Percentiles rank a stretch among this genome's conserved stretches.
Evolutionary conservation across 2,329 filamentous ascomycete genomes (phyloP).

Genomic region (Penicillium concentricum): DNA sequence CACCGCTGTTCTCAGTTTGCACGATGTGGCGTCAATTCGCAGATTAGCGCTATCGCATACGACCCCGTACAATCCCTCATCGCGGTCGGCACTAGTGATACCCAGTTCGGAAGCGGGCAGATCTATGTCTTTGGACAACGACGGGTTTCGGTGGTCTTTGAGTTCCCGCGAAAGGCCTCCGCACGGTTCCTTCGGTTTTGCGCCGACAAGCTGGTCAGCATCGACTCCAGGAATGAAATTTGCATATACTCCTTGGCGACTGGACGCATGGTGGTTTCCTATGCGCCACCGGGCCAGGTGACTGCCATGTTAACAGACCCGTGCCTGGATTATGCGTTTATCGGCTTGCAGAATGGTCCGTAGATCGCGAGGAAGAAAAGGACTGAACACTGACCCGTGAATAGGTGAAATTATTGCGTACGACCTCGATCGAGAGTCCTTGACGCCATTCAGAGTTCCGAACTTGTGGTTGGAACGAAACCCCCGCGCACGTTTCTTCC

Average conservation of each 20-base stretch:
- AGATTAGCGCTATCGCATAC: conserved; percentile 77
- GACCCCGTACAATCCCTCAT: conserved; percentile 92
- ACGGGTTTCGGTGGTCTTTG: conserved; percentile 73
- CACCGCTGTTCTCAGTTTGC: conserved; percentile 50
- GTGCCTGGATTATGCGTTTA: conserved; percentile 87
- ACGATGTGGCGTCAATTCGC: conserved; percentile 78
- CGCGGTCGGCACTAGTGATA: conserved; percentile 86
- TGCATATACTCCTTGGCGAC: conserved; percentile 77
- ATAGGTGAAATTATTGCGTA: conserved; percentile 82
- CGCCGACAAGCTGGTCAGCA: conserved; percentile 76
- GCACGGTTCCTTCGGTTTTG: conserved; percentile 80
- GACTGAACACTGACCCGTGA: neutral
- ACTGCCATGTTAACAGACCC: conserved; percentile 77
- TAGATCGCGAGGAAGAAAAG: conserved; percentile 1
- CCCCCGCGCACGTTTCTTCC: conserved; percentile 62
- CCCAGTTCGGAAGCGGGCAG: conserved; percentile 78
- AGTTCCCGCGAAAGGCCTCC: conserved; percentile 69
- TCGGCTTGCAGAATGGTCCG: conserved; percentile 71
- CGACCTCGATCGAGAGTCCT: conserved; percentile 77
- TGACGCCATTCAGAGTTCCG: conserved; percentile 76
- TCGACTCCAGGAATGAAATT: conserved; percentile 84
- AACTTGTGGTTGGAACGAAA: conserved; percentile 81
- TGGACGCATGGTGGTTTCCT: conserved; percentile 64
- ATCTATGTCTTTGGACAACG: conserved; percentile 86
- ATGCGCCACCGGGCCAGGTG: conserved; percentile 74